These are phyloP conservation scores for Wickerhamiella allomyrinae DNA, from an alignment of 805 yeast genomes.

Conservation along the genomic window DNA sequence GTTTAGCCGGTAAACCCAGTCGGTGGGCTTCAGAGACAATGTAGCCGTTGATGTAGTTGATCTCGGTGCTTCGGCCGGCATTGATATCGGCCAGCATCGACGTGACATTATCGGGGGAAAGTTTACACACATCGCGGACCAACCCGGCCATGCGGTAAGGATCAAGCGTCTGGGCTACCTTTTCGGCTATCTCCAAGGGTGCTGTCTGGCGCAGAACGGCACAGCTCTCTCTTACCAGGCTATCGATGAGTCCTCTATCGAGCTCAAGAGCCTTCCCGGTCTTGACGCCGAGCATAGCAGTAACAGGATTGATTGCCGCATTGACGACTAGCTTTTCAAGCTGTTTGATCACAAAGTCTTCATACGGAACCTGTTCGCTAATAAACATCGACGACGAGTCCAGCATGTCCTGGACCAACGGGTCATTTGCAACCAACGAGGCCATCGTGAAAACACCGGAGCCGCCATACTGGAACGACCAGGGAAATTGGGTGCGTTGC, in stretches of 20 bases:
- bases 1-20: slow-evolving; percentile 30
- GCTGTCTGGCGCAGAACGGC: slow-evolving; percentile 27
- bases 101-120: slow-evolving; percentile 45
- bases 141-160: slow-evolving; percentile 25
- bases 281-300: slow-evolving; percentile 60
- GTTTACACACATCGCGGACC: slow-evolving; percentile 29
- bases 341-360: slow-evolving; percentile 44
- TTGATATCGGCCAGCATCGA: slow-evolving; percentile 60
- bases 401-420: slow-evolving; percentile 1
- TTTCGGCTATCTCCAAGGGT: slow-evolving; percentile 10
- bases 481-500: slow-evolving; percentile 33
- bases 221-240: slow-evolving; percentile 34
- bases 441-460: slow-evolving; percentile 36
- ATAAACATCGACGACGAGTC: slow-evolving; percentile 2
- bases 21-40: slow-evolving; percentile 41
- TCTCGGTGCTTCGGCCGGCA: slow-evolving; percentile 48
- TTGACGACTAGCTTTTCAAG: slow-evolving; percentile 66
- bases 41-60: slow-evolving; percentile 75
- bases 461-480: slow-evolving; percentile 54
- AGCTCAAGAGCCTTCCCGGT: slow-evolving; percentile 58
- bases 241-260: slow-evolving; percentile 24
- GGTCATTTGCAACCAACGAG: not conserved
- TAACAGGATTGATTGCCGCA: slow-evolving; percentile 69
- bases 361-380: slow-evolving; percentile 21
- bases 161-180: slow-evolving; percentile 8